Evolutionary conservation across 768 basidiomycete genomes (phyloP), one percentile per base, ranked within the genome.

Genomic region (Tulasnella sp.): DNA sequence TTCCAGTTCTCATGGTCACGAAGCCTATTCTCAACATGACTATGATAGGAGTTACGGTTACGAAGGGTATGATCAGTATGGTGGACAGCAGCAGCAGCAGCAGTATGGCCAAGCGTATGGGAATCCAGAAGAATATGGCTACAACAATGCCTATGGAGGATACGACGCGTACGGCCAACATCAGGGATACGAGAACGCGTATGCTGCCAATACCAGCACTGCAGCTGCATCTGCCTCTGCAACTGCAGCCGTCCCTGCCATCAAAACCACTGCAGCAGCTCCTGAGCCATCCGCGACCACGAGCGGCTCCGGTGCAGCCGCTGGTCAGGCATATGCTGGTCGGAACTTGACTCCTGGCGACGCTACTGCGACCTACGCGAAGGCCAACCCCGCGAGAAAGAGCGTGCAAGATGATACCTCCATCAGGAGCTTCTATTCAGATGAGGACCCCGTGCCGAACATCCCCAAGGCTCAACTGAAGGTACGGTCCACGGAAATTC

Each of bases 321-420:
- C 73, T 1, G 31, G 14, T 17, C 31, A 54, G 25, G 14, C 38
- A 8, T 58, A 74, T 19, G 54, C 42, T 67, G 73, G 73, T 29
- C 42, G 73, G 52, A 38, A 74, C 15, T 67, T 74, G 73, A 74
- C 73, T 17, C 73, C 73, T 4, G 45, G 73, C 19, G 73, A 74
- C 29, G 52, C 52, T 31, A 40, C 25, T 29, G 71, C 31, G 31
- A 72, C 31, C 37, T 25, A 52, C 17, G 34, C 52, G 31, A 25
- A 34, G 15, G 45, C 49, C 34, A 38, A 58, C 54, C 73, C 73
- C 5, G 54, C 52, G 34, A 74, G 73, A 29, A 58, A 38, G 45
- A 74, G 73, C 39, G 52, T 74, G 25, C 54, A 74, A 11, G 73
- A 74, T 37, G 73, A 74, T 36, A 58, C 73, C 49, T 74, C 73